Evolutionary conservation across 306 rosid genomes (phyloP).

Genomic region (Cucumis sativus): DNA sequence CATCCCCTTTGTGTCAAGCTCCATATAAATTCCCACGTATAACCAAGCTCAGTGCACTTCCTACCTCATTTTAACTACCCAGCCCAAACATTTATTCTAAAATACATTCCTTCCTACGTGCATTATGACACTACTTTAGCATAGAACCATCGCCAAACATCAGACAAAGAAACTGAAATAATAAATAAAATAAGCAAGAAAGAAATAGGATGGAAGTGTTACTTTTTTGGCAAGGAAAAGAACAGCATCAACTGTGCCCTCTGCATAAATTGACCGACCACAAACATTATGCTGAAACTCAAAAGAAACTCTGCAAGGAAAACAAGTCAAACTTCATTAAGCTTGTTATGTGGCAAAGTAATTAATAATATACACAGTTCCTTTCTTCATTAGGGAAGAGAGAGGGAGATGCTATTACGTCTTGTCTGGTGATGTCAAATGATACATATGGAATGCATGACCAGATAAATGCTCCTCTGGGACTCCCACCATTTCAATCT

Average conservation of each 20-base stretch:
- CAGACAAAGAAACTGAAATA: neutral
- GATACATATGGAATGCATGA: slow-evolving; percentile 88
- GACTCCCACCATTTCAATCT: slow-evolving; percentile 78
- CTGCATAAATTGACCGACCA: slow-evolving; percentile 91
- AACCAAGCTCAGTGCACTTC: neutral
- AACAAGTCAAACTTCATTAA: neutral
- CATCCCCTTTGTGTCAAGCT: too few species aligned
- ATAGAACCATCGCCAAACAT: neutral
- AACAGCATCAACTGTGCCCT: slow-evolving; percentile 84
- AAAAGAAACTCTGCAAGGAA: slow-evolving; percentile 64
- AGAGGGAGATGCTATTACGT: slow-evolving; percentile 33
- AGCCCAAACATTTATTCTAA: neutral
- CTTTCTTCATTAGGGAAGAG: neutral
- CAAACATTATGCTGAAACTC: slow-evolving; percentile 96
- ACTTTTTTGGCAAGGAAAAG: slow-evolving; percentile 84
- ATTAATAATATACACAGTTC: neutral
- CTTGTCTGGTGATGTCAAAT: slow-evolving; percentile 66
- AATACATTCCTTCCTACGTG: neutral
- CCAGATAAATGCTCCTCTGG: slow-evolving; percentile 81
- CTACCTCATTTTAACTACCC: neutral
- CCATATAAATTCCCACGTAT: too few species aligned
- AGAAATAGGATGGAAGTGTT: slow-evolving; percentile 3
- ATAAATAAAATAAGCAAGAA: neutral
- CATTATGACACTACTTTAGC: neutral
- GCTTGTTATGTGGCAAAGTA: neutral